Conservation (phyloP, 345 rosid species). For the Boechera divaricarpa region DNA sequence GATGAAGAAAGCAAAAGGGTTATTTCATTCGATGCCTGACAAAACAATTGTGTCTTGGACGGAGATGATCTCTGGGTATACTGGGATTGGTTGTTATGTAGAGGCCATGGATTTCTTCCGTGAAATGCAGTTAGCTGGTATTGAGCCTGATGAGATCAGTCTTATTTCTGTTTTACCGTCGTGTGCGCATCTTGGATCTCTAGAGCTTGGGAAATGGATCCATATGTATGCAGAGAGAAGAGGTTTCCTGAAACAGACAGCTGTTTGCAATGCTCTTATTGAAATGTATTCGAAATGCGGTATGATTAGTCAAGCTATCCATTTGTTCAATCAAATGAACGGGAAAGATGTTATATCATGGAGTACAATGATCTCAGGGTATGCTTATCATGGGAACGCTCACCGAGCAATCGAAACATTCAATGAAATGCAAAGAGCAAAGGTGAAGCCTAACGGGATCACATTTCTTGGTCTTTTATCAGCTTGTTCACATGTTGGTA, state of each 20-base stretch:
- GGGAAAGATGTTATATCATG: slow-evolving; percentile 61
- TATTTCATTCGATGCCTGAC: slow-evolving; percentile 52
- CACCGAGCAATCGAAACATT: slow-evolving; percentile 48
- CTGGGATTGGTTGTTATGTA: slow-evolving; percentile 41
- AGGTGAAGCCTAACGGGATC: slow-evolving; percentile 53
- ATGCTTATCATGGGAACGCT: slow-evolving; percentile 65
- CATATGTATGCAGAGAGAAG: slow-evolving; percentile 54
- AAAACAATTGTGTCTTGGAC: slow-evolving; percentile 70
- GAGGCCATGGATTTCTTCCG: slow-evolving; percentile 58
- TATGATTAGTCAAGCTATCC: slow-evolving; percentile 50
- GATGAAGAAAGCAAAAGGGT: slow-evolving; percentile 52
- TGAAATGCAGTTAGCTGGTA: slow-evolving; percentile 48
- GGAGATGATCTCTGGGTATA: slow-evolving; percentile 62
- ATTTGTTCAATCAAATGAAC: slow-evolving; percentile 49
- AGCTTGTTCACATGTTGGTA: slow-evolving; percentile 61
- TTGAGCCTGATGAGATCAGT: slow-evolving; percentile 61
- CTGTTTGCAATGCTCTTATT: slow-evolving; percentile 54
- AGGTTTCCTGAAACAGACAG: slow-evolving; percentile 40
- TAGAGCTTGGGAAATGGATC: slow-evolving; percentile 63
- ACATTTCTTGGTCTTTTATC: slow-evolving; percentile 62
- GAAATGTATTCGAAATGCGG: slow-evolving; percentile 76
- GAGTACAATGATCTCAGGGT: slow-evolving; percentile 69
- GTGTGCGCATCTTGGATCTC: slow-evolving; percentile 60
- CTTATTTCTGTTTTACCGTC: slow-evolving; percentile 61
- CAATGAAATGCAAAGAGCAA: slow-evolving; percentile 52